phyloP scores from a whole-genome alignment of 768 basidiomycete species.

The Kwoniella mangroviensis region DNA sequence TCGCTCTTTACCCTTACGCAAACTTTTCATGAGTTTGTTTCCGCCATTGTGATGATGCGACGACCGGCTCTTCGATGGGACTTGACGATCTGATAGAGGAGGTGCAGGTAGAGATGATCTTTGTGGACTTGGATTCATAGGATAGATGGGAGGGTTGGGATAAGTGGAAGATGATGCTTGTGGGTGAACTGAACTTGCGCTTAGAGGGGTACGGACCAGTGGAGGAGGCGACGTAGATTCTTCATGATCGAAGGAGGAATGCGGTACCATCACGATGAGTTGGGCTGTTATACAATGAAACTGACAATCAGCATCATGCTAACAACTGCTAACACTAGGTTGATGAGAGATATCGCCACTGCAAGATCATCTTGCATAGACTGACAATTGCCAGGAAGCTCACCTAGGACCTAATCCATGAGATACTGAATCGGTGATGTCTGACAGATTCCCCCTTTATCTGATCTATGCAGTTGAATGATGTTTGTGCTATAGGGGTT shows the following conservation, averaged over 20 bases:
- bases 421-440: neutral
- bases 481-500: neutral
- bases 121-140: slow-evolving; percentile 3
- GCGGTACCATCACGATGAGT: slow-evolving; percentile 10
- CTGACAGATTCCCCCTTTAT: too few species aligned
- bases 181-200: neutral
- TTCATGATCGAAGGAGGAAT: slow-evolving; percentile 3
- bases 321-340: neutral
- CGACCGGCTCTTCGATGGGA: slow-evolving; percentile 27
- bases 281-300: neutral
- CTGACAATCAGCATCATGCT: neutral
- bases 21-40: slow-evolving; percentile 29
- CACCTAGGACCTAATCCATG: neutral
- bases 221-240: slow-evolving; percentile 1
- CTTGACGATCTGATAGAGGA: slow-evolving; percentile 32
- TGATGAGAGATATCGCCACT: slow-evolving; percentile 8
- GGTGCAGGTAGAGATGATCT: slow-evolving; percentile 29
- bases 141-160: neutral
- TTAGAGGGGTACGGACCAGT: neutral
- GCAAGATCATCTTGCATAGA: neutral
- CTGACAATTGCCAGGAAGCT: neutral
- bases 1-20: slow-evolving; percentile 30
- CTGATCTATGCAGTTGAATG: slow-evolving; percentile 1
- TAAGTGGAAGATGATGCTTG: slow-evolving; percentile 19
- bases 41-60: slow-evolving; percentile 9